phyloP scores from a whole-genome alignment of 2,329 filamentous ascomycete genomes.

The Nemania sp. region DNA sequence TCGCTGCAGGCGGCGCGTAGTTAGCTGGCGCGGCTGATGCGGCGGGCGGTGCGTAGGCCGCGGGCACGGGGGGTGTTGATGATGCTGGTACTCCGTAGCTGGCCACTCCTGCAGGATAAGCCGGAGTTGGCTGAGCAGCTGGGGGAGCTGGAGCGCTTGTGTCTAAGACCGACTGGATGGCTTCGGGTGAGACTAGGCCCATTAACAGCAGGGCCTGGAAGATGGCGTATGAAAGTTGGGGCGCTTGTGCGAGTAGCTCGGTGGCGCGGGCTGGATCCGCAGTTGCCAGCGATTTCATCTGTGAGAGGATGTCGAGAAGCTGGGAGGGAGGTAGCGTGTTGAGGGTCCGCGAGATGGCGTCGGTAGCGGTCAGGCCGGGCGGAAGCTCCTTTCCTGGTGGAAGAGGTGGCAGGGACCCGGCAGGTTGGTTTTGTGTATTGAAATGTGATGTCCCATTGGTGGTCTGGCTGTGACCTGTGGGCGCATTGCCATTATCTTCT shows the following conservation, averaged over 20 bases:
- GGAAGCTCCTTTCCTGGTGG: constrained; percentile 84
- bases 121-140: constrained; percentile 40
- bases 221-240: constrained; percentile 90
- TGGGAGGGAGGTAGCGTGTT: constrained; percentile 84
- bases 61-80: constrained; percentile 53
- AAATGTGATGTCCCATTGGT: constrained; percentile 40
- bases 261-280: constrained; percentile 81
- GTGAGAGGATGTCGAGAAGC: constrained; percentile 87
- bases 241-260: constrained; percentile 83
- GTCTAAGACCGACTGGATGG: constrained; percentile 81
- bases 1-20: constrained; percentile 48
- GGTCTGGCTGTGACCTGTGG: constrained; percentile 28
- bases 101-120: constrained; percentile 43
- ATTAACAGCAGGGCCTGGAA: constrained; percentile 94
- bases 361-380: constrained; percentile 78
- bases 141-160: constrained; percentile 48
- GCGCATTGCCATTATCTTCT: constrained; percentile 49
- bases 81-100: constrained; percentile 46
- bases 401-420: constrained; percentile 72
- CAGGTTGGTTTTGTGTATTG: constrained; percentile 38
- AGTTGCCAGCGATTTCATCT: constrained; percentile 90
- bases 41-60: constrained; percentile 51
- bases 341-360: constrained; percentile 90
- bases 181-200: constrained; percentile 84
- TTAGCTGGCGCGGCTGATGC: constrained; percentile 39